These are phyloP conservation scores for Corylus americana DNA, from an alignment of 306 rosid species.

Conservation along the genomic window DNA sequence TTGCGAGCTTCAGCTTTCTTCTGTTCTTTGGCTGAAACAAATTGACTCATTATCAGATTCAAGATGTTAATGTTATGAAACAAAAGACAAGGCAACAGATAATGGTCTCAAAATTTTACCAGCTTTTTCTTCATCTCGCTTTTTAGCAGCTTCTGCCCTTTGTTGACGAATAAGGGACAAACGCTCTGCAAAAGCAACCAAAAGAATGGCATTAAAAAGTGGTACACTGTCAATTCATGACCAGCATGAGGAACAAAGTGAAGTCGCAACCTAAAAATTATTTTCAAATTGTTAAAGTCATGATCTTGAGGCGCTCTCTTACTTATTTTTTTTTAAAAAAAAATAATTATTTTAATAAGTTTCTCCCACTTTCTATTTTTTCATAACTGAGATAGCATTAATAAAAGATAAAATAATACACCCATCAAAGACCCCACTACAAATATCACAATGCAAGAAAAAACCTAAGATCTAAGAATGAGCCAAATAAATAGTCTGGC, in stretches of 20 bases:
- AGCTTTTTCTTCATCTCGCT: constrained; percentile 83
- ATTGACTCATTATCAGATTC: constrained; percentile 16
- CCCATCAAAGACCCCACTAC: too few relatives aligned
- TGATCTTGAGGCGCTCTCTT: not conserved
- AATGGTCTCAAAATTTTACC: constrained; percentile 42
- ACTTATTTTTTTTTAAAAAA: too few relatives aligned
- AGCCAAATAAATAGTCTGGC: too few relatives aligned
- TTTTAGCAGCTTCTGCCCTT: constrained; percentile 90
- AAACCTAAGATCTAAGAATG: too few relatives aligned
- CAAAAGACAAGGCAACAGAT: not conserved
- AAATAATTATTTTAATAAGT: too few relatives aligned
- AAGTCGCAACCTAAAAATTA: not conserved
- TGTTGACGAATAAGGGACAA: constrained; percentile 79
- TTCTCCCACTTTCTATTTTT: too few relatives aligned
- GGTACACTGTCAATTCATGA: not conserved
- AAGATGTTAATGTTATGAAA: constrained; percentile 4
- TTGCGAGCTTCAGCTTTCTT: constrained; percentile 75
- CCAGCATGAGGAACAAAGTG: not conserved
- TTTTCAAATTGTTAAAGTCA: not conserved
- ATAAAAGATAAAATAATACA: too few relatives aligned
- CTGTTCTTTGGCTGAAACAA: constrained; percentile 72
- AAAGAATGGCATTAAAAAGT: constrained; percentile 8
- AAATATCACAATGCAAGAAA: too few relatives aligned
- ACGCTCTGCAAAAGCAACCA: constrained; percentile 55
- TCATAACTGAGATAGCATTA: too few relatives aligned